Evolutionary conservation across 305 asterid species (phyloP).

Genomic region (Solanum hybrid): DNA sequence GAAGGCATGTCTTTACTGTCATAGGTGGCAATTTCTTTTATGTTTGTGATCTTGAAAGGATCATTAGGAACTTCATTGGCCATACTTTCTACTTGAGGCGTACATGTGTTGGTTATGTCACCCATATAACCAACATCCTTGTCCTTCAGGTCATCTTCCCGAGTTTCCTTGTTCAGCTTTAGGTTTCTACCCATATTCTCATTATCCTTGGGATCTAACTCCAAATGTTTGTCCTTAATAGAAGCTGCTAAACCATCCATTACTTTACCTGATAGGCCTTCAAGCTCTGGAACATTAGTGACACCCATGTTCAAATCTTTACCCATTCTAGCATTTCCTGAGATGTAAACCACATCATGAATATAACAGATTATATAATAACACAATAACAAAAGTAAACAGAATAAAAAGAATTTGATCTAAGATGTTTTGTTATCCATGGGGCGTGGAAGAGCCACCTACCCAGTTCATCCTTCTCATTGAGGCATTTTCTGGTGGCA

Average conservation of each 20-base stretch:
- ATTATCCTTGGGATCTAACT: conserved; percentile 12
- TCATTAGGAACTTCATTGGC: conserved; percentile 17
- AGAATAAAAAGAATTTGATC: neutral
- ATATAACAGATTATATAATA: neutral
- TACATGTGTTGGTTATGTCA: conserved; percentile 8
- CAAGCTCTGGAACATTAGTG: conserved; percentile 15
- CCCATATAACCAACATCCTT: conserved; percentile 17
- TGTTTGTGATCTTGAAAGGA: conserved; percentile 12
- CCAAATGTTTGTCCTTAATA: conserved; percentile 9
- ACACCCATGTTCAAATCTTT: conserved; percentile 33
- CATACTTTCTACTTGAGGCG: conserved; percentile 14
- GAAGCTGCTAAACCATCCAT: conserved; percentile 10
- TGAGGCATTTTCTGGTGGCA: conserved; percentile 12
- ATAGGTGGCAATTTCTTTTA: conserved; percentile 14
- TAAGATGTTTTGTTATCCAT: neutral
- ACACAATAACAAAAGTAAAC: neutral
- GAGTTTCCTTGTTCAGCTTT: conserved; percentile 13
- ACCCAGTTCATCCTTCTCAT: conserved; percentile 26
- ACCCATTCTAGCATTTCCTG: conserved; percentile 21
- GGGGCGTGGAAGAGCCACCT: conserved; percentile 1
- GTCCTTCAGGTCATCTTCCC: conserved; percentile 12
- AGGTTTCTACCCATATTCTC: conserved; percentile 12
- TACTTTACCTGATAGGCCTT: conserved; percentile 14
- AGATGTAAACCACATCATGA: neutral
- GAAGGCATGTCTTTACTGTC: conserved; percentile 22